These are phyloP conservation scores for Alternaria triticina DNA, from an alignment of 2,329 filamentous ascomycete genomes.

Conservation along the genomic window DNA sequence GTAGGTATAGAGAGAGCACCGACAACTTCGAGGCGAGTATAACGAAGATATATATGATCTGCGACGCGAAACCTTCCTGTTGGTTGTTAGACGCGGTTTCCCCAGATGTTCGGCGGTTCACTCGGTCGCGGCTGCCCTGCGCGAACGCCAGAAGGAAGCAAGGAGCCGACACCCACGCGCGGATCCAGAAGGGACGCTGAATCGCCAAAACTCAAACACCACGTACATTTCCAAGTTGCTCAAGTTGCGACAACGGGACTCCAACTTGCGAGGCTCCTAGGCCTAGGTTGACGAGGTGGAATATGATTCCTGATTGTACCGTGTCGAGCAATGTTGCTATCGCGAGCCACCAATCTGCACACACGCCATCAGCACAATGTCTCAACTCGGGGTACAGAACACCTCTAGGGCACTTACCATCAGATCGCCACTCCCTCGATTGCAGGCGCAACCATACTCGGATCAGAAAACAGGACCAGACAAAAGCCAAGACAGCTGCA, in stretches of 20 bases:
- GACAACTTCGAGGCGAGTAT: conserved; percentile 38
- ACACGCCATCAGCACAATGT: background rate
- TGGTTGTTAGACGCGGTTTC: conserved; percentile 17
- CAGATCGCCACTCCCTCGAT: conserved; percentile 39
- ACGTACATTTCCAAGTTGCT: conserved; percentile 35
- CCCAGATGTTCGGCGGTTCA: background rate
- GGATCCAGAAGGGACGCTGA: conserved; percentile 1
- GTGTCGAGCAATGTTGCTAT: conserved; percentile 33
- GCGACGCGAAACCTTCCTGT: conserved; percentile 39
- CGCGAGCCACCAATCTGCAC: conserved; percentile 14
- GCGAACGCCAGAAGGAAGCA: background rate
- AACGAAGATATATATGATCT: conserved; percentile 39
- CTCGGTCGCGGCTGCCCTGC: background rate
- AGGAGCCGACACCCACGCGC: conserved; percentile 17
- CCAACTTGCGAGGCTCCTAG: conserved; percentile 27
- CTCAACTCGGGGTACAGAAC: conserved; percentile 24
- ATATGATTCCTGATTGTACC: conserved; percentile 31
- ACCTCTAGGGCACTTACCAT: conserved; percentile 35
- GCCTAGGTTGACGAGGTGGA: conserved; percentile 33
- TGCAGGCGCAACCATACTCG: conserved; percentile 38
- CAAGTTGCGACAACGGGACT: conserved; percentile 21
- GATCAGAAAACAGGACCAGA: conserved; percentile 39
- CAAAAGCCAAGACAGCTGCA: conserved; percentile 35
- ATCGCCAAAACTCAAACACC: background rate
- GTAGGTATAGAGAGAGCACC: conserved; percentile 37